Base-by-base conservation (phyloP, 148 eudicot species). In the Fagopyrum homotropicum region DNA sequence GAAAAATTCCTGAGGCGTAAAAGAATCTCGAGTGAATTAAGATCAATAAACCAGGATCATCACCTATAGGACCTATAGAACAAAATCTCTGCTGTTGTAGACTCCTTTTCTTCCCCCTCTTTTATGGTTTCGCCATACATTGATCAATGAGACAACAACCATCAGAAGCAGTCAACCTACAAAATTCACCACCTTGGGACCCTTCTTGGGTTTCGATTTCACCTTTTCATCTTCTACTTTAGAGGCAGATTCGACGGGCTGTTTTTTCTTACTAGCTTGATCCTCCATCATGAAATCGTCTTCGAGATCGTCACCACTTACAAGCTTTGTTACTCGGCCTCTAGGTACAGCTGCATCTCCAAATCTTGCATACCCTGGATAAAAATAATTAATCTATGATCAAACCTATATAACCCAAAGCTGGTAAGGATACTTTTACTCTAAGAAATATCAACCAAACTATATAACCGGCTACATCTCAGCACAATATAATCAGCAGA, bases 261-360 rank as follows among this genome's bases (percentile, higher is more conserved):
- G 57, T 48, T 47, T 81, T 51, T 75, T 82, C 70, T 61, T 63
- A n/a, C 72, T 81, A 4, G 35, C 69, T 30, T 46, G 14, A 0
- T 77, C 86, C 26, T 81, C 86, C 22, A 79, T 40, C 68, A 78
- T 76, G 78, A 95, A 95, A 79, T 95, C 99, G 60, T 95, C 99
- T 57, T 92, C 99, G 19, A 95, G 96, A 87, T 95, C 99, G 72
- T 95, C 99, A 17, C 99, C 99, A 4, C 97, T 89, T 17, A 63
- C n/a, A 22, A 95, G 78, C 76, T 90, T 95, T 19, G 92, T 95
- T 68, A 95, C 86, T 75, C 76, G 84, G 22, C 89, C 80, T 78
- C 80, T 87, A 49, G 83, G 83, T 71, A 44, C 10, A 17, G 74
- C 55, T 49, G 74, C 4, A 9, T 46, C n/a, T 16, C 15, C 7